Evolutionary conservation across 768 basidiomycete genomes (phyloP), one percentile per base, ranked within the genome.

Genomic region (Termitomyces titanicus): DNA sequence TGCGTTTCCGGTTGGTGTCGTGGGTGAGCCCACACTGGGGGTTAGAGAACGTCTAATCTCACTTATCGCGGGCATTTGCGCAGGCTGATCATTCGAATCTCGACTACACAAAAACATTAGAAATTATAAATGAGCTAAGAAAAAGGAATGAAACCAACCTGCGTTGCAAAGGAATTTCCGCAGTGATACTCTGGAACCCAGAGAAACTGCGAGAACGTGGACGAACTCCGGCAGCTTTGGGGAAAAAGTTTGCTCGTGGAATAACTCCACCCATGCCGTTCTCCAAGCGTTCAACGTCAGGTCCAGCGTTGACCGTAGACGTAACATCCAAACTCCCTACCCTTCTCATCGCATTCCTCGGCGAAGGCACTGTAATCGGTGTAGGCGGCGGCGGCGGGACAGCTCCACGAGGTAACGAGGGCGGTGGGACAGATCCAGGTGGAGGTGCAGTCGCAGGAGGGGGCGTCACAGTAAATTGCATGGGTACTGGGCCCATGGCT

Each of bases 191-290:
- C 48, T 82, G 79, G 68, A 90, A 86, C 3, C 82, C 86, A 9
- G 89, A 91, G 64, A 92, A 92, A 58, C 89, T 91, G 61, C 88
- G 71, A 20, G 88, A 90, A 47, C 89, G 68, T 5, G 90, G 91
- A 5, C 90, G 71, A 9, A 72, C 61, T 3, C 74, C 74, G 7
- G 76, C 73, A 9, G 72, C 74, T 53, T 78, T 77, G 0, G 89
- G 88, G 54, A 82, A 75, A 63, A 91, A 89, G 45, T 86, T 85
- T 0, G 85, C 74, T 13, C 86, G 68, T 0, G 80, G 85, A 25
- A 88, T 74, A 5, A 64, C 65, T 1, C 61, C 68, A 37, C 61
- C 56, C 9, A 57, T 18, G 40, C 49, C 47, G 42, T 56, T 24
- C 31, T 27, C 53, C 3, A 38, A 13, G 24, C 38, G 59, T 51